These are phyloP conservation scores for Lenwebbia sp. DNA, from an alignment of 345 rosid species.

Conservation along the genomic window DNA sequence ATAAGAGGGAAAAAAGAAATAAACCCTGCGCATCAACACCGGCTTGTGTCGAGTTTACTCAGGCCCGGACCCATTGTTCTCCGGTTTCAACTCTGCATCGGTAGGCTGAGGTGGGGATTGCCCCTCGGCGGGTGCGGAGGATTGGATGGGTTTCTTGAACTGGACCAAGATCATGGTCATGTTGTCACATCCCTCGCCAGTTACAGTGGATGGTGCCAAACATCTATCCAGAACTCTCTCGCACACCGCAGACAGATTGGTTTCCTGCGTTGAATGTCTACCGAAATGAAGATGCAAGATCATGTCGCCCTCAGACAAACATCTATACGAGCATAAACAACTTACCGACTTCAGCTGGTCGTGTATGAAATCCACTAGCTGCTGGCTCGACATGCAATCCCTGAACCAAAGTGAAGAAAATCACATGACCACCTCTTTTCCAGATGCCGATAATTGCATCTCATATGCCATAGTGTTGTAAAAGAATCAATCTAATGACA, in stretches of 20 bases:
- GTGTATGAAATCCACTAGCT: slow-evolving; percentile 80
- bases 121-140: not conserved
- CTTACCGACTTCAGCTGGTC: slow-evolving; percentile 62
- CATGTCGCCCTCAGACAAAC: not conserved
- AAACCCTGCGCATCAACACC: not conserved
- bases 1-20: not conserved
- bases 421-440: not conserved
- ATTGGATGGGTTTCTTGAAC: slow-evolving; percentile 37
- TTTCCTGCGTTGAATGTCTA: slow-evolving; percentile 39
- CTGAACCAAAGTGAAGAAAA: slow-evolving; percentile 29
- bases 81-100: not conserved
- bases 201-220: slow-evolving; percentile 65
- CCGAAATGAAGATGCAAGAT: not conserved
- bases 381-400: slow-evolving; percentile 99
- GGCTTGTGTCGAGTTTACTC: not conserved
- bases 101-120: not conserved
- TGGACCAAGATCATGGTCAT: slow-evolving; percentile 94
- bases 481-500: not conserved
- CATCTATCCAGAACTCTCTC: slow-evolving; percentile 82
- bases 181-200: slow-evolving; percentile 96
- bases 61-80: not conserved
- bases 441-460: not conserved
- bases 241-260: slow-evolving; percentile 62
- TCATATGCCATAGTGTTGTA: not conserved
- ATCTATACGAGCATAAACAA: not conserved